A percentile compares a stretch with the other conserved stretches of the same genome.
Conservation (phyloP, 1,284 basidiomycete species). For the Malassezia brasiliensis region DNA sequence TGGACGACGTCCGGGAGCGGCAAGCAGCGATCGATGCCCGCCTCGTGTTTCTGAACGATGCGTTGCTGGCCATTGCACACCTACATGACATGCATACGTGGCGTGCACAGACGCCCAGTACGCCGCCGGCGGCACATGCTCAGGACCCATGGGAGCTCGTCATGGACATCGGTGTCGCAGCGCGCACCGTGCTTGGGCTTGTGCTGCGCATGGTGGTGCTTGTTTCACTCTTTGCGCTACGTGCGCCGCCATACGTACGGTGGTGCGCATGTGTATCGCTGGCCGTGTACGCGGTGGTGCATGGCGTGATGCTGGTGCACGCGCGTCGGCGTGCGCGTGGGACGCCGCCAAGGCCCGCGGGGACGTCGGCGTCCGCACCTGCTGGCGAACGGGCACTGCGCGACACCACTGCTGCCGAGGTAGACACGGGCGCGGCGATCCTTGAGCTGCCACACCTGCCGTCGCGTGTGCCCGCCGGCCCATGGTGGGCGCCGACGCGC, state of each 20-base stretch:
- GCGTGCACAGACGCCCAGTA: not conserved
- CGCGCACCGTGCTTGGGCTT: not conserved
- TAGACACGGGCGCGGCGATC: not conserved
- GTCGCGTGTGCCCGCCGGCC: not conserved
- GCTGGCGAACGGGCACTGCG: not conserved
- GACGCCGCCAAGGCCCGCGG: not conserved
- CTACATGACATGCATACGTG: constrained; percentile 2
- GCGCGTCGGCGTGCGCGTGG: not conserved
- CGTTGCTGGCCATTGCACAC: not conserved
- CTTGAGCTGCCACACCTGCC: constrained; percentile 14
- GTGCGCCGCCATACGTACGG: not conserved
- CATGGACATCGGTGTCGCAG: not conserved
- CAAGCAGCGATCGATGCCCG: not conserved
- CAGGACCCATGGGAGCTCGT: not conserved
- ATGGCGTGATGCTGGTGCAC: not conserved
- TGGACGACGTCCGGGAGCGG: not conserved
- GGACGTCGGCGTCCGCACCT: not conserved
- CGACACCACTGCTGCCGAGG: not conserved
- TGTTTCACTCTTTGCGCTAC: not conserved
- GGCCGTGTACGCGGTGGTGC: not conserved
- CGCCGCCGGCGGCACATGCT: not conserved
- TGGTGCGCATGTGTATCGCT: not conserved
- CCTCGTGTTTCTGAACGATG: constrained; percentile 1
- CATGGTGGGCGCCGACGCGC: not conserved
- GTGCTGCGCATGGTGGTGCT: not conserved